phyloP scores from a whole-genome alignment of 2,329 filamentous ascomycete species.

The Hypoxylon sp. region DNA sequence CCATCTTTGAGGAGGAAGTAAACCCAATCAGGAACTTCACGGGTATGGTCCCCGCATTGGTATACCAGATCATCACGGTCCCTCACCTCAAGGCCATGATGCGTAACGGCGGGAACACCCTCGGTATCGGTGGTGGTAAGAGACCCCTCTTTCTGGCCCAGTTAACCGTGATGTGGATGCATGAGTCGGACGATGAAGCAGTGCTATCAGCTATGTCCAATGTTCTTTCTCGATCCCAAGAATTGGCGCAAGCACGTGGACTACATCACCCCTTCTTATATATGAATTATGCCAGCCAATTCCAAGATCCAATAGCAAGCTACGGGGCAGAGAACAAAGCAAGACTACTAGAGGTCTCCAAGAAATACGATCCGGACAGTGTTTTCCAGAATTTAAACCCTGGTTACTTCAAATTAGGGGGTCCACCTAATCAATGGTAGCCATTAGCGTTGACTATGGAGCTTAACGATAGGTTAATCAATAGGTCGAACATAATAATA shows the following conservation, averaged over 20 bases:
- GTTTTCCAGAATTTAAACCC: constrained; percentile 57
- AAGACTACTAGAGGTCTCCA: constrained; percentile 51
- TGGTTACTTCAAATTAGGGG: constrained; percentile 59
- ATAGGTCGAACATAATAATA: not conserved
- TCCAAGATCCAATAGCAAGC: constrained; percentile 58
- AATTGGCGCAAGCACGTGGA: constrained; percentile 52
- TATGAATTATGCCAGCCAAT: constrained; percentile 62
- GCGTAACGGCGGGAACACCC: constrained; percentile 53
- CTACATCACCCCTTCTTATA: constrained; percentile 60
- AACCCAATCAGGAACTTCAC: constrained; percentile 17
- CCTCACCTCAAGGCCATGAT: constrained; percentile 31
- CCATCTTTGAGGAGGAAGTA: constrained; percentile 30
- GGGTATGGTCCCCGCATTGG: constrained; percentile 18
- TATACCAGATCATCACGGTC: constrained; percentile 32
- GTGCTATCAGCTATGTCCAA: constrained; percentile 51
- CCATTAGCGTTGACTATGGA: not conserved
- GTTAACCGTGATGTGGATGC: constrained; percentile 49
- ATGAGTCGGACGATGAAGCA: constrained; percentile 54
- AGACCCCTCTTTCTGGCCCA: constrained; percentile 42
- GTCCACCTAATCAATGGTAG: constrained; percentile 19
- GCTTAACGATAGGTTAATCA: not conserved
- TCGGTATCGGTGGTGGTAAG: constrained; percentile 49
- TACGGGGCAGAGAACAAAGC: constrained; percentile 60
- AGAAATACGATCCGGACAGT: constrained; percentile 58
- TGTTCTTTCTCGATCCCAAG: constrained; percentile 49